These are phyloP conservation scores for Ulvella scutata DNA, from an alignment of 139 green algal genomes.

Conservation along the genomic window DNA sequence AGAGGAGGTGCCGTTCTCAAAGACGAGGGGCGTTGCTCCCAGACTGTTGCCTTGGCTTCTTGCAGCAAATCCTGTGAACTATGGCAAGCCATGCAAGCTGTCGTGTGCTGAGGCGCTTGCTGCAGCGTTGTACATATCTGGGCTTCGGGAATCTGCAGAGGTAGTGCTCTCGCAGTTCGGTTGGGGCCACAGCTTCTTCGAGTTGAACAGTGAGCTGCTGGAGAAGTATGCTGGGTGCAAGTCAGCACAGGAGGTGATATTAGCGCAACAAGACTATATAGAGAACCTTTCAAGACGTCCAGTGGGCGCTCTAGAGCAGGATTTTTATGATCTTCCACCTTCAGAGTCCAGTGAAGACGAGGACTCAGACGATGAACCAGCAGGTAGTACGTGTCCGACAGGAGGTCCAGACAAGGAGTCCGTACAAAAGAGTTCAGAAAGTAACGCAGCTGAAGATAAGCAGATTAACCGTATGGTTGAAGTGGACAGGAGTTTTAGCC, in stretches of 20 bases:
- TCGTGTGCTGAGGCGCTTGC: constrained; percentile 89
- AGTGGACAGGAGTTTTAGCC: too few species aligned
- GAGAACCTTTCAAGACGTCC: constrained; percentile 7
- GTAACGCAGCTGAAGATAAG: too few species aligned
- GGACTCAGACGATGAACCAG: constrained; percentile 6
- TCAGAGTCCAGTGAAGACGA: constrained; percentile 3
- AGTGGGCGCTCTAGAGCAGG: constrained; percentile 7
- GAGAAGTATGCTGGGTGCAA: constrained; percentile 59
- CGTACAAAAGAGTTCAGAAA: too few species aligned
- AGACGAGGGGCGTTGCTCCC: constrained; percentile 42
- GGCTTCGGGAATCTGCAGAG: constrained; percentile 35
- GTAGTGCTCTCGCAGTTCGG: constrained; percentile 67
- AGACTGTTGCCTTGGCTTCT: constrained; percentile 90
- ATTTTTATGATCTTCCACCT: constrained; percentile 5
- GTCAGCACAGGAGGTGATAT: constrained; percentile 62
- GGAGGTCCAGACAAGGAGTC: too few species aligned
- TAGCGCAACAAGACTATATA: constrained; percentile 52
- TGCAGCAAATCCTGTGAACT: constrained; percentile 96
- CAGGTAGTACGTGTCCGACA: too few species aligned
- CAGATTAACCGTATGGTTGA: too few species aligned
- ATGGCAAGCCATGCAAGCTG: constrained; percentile 82
- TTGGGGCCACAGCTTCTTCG: constrained; percentile 85
- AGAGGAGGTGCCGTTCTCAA: constrained; percentile 85
- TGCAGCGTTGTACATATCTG: constrained; percentile 70
- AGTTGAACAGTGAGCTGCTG: constrained; percentile 74